Percentiles rank a stretch among this genome's conserved stretches.
Conservation (phyloP, 306 rosid species). For the Cajanus cajan region DNA sequence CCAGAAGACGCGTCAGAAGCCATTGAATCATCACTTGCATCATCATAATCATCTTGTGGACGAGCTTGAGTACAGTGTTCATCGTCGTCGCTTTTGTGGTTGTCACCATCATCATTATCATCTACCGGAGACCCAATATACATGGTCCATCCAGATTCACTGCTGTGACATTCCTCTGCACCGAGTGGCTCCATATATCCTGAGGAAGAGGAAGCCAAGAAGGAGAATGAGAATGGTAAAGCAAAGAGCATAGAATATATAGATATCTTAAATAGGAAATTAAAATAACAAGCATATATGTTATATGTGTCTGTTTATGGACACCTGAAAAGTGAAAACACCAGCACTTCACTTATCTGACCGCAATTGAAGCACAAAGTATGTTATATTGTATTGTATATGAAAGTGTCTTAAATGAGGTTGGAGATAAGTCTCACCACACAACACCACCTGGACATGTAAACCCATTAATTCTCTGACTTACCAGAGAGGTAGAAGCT, state of each 20-base stretch:
- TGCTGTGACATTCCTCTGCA: constrained; percentile 85
- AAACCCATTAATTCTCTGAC: constrained; percentile 72
- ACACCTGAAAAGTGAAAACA: constrained; percentile 22
- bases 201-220: not conserved
- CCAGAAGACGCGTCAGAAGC: constrained; percentile 98
- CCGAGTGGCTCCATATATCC: constrained; percentile 61
- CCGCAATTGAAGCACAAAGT: too few relatives aligned
- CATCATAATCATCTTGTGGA: constrained; percentile 49
- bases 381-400: too few relatives aligned
- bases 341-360: constrained; percentile 1
- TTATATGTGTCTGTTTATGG: constrained; percentile 16
- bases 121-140: constrained; percentile 72
- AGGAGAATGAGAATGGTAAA: not conserved
- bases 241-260: not conserved
- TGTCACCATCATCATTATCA: constrained; percentile 29
- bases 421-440: constrained; percentile 41
- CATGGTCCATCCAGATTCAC: constrained; percentile 99
- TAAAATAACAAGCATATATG: not conserved
- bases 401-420: constrained; percentile 31
- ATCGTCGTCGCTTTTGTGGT: not conserved
- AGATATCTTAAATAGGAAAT: constrained; percentile 27
- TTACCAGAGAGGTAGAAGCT: constrained; percentile 67
- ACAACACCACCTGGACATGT: constrained; percentile 67
- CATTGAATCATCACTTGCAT: constrained; percentile 93
- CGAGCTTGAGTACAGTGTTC: constrained; percentile 1